Evolutionary conservation across 2,329 filamentous ascomycete species (phyloP).

Genomic region (Gliomastix tumulicola): DNA sequence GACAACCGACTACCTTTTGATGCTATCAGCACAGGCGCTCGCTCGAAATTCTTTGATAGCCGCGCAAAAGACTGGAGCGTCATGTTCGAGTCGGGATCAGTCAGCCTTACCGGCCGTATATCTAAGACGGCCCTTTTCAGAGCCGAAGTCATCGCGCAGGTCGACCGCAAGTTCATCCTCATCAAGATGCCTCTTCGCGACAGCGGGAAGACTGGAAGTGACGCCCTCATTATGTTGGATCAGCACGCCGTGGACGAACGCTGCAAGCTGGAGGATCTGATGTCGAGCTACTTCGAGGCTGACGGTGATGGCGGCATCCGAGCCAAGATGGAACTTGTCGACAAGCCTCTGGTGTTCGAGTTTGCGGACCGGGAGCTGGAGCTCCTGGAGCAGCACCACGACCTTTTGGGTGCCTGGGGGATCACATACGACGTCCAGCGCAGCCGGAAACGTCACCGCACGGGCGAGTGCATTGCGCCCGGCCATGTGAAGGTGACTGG

Average conservation of each 20-base stretch:
- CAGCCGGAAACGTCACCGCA: too few species aligned
- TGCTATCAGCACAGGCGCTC: too few species aligned
- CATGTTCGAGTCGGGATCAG: constrained; percentile 18
- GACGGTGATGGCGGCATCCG: too few species aligned
- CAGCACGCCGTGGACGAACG: constrained; percentile 95
- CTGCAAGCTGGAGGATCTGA: constrained; percentile 68
- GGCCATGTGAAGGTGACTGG: constrained; percentile 31
- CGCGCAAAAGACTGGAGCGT: constrained; percentile 6
- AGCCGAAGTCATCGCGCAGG: constrained; percentile 69
- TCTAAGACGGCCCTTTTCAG: constrained; percentile 52
- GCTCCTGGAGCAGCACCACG: constrained; percentile 46
- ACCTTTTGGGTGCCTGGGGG: constrained; percentile 67
- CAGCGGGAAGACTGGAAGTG: constrained; percentile 9
- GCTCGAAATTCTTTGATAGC: not conserved
- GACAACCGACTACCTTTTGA: constrained; percentile 1
- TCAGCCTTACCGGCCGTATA: constrained; percentile 36
- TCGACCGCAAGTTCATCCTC: constrained; percentile 87
- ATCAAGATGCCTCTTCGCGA: constrained; percentile 40
- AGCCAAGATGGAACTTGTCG: constrained; percentile 29
- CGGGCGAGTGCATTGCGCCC: too few species aligned
- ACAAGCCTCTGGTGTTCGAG: constrained; percentile 56
- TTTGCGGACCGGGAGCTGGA: constrained; percentile 52
- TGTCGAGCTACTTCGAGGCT: constrained; percentile 45
- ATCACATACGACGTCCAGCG: constrained; percentile 40
- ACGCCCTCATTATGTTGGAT: constrained; percentile 72